A percentile compares a stretch with the other conserved stretches of the same genome.
These are phyloP conservation scores for Phytophthora ohioensis DNA, from an alignment of 352 stramenopile genomes.

Conservation along the genomic window DNA sequence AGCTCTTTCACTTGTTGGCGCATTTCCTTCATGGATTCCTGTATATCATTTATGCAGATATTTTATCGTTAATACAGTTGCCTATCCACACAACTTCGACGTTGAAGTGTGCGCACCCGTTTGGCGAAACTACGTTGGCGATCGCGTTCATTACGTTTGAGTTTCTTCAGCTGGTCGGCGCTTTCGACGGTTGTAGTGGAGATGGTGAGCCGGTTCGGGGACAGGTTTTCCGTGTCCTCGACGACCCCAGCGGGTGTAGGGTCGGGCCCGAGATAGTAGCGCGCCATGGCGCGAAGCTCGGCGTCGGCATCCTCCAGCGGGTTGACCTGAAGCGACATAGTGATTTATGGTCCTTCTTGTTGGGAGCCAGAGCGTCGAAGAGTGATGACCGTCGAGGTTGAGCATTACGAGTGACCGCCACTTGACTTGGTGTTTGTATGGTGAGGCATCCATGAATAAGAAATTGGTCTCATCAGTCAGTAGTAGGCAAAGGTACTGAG, in stretches of 20 bases:
- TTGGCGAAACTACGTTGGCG: slow-evolving; percentile 64
- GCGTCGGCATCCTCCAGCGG: slow-evolving; percentile 11
- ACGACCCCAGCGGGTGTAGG: slow-evolving; percentile 1
- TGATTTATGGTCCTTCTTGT: background rate
- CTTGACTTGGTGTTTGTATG: no score
- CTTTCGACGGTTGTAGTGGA: slow-evolving; percentile 6
- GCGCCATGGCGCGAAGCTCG: slow-evolving; percentile 31
- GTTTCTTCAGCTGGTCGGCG: slow-evolving; percentile 42
- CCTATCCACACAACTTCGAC: slow-evolving; percentile 2
- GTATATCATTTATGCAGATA: background rate
- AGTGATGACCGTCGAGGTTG: slow-evolving; percentile 24
- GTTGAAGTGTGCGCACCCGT: slow-evolving; percentile 41
- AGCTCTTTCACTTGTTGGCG: slow-evolving; percentile 50
- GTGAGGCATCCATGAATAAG: no score
- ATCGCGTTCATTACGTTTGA: slow-evolving; percentile 67
- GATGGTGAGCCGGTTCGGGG: slow-evolving; percentile 7
- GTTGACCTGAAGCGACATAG: slow-evolving; percentile 12
- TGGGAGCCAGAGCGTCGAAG: slow-evolving; percentile 8
- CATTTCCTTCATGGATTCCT: slow-evolving; percentile 70
- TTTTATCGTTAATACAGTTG: slow-evolving; percentile 5
- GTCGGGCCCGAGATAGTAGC: slow-evolving; percentile 30
- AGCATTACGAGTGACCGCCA: slow-evolving; percentile 3
- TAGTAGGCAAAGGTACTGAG: no score
- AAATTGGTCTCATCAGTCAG: no score
- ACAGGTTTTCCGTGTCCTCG: slow-evolving; percentile 20